Conservation (phyloP, 1,284 basidiomycete genomes). For the Cutaneotrichosporon daszewskae region DNA sequence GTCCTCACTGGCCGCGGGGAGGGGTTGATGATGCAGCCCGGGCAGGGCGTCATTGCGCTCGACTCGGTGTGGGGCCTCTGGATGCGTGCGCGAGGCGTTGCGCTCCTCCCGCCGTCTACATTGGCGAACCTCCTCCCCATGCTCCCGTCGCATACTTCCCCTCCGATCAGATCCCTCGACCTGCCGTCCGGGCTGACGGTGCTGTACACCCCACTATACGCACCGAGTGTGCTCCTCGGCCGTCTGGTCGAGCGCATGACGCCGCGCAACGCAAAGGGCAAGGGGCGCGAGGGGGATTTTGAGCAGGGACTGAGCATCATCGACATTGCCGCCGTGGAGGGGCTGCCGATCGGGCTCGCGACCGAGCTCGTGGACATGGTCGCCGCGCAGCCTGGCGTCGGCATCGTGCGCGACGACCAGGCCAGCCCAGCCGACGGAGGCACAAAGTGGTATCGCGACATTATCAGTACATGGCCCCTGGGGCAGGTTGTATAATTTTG, state of each 20-base stretch:
- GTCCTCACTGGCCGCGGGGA: conserved; percentile 57
- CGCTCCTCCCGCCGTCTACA: conserved; percentile 80
- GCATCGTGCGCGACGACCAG: conserved; percentile 67
- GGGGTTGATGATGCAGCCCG: conserved; percentile 34
- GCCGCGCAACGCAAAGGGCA: conserved; percentile 41
- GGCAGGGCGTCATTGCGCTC: conserved; percentile 68
- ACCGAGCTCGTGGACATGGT: conserved; percentile 64
- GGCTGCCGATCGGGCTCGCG: conserved; percentile 63
- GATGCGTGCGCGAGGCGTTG: conserved; percentile 92
- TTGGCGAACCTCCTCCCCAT: conserved; percentile 67
- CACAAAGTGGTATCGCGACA: conserved; percentile 63
- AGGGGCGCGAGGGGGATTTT: conserved; percentile 13
- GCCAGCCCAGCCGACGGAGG: conserved; percentile 51
- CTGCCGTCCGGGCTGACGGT: conserved; percentile 71
- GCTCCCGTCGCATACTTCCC: conserved; percentile 62
- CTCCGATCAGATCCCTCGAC: conserved; percentile 61
- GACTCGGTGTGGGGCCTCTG: conserved; percentile 97
- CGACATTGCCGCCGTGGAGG: conserved; percentile 63
- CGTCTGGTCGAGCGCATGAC: conserved; percentile 58
- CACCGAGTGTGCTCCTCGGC: conserved; percentile 59
- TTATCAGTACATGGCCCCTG: conserved; percentile 54
- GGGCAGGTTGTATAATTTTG: neutral
- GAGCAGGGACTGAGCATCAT: conserved; percentile 44
- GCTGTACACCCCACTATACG: conserved; percentile 73
- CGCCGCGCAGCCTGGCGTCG: neutral